Base-by-base conservation (phyloP, 257 asterid genomes). In the Salvia hispanica region DNA sequence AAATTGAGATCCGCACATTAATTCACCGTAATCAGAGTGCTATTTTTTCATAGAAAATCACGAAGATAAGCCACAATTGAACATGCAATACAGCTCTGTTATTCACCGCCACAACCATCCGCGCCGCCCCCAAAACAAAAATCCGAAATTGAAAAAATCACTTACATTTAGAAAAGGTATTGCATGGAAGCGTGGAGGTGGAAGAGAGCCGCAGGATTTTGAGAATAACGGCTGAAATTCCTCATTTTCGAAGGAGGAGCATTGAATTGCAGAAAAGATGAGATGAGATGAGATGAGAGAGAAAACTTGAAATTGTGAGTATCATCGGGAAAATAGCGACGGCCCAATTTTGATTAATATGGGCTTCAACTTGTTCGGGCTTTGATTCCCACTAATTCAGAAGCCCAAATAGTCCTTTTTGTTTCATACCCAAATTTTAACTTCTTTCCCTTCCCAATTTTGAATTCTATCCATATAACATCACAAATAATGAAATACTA, bases 241-340 rank as follows among this genome's bases (percentile, higher is more conserved):
- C 68, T 57, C 53, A 54, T 8, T 64, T n/a, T 53, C 43, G 62
- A 42, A 10, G 59, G 62, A 42, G 7, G 59, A 59, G 63, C 43
- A 67, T 57, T 47, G 62, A 12, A 50, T 44, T 40, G 47, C 52
- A 55, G 60, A 25, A 25, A 25, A 25, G 81, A 78, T 66, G 53
- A 51, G 70, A 72, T 16, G 77, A 25, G 81, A 78, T 66, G 53
- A 51, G 70, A 72, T 16, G 77, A 60, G 64, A 75, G 79, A 67
- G 77, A 59, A 64, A 47, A 25, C 31, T 25, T 25, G 31, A 25
- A 25, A 25, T 25, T 25, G 31, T 25, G 1, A 25, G 31, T 0
- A 25, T 2, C 31, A 25, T 25, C 31, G 31, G 31, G 2, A 25
- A 25, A 25, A 25, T 25, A 25, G 31, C 31, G 31, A 25, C 31